A percentile compares a stretch with the other conserved stretches of the same genome.
These are phyloP conservation scores for Xylaria hypoxylon DNA, from an alignment of 2,329 filamentous ascomycete genomes.

Conservation along the genomic window DNA sequence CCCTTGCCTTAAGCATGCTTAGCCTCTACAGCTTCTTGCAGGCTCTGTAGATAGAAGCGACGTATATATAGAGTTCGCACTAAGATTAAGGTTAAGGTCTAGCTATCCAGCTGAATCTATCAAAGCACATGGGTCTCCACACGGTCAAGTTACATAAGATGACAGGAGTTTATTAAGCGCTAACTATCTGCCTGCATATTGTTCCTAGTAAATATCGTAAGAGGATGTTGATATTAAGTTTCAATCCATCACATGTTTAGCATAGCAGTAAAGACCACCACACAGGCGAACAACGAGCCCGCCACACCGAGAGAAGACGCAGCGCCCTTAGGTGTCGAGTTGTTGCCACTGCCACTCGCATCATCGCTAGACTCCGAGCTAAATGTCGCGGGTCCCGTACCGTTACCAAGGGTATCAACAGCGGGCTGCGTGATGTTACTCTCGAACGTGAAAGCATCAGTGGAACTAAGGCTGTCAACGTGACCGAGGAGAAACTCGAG, in stretches of 20 bases:
- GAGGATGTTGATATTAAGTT: not conserved
- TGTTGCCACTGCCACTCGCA: not conserved
- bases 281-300: not conserved
- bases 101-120: not conserved
- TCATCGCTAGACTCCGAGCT: not conserved
- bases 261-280: constrained; percentile 3
- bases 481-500: constrained; percentile 81
- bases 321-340: not conserved
- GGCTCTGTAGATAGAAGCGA: too few relatives aligned
- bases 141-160: not conserved
- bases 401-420: constrained; percentile 45
- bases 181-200: constrained; percentile 4
- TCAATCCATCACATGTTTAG: constrained; percentile 23
- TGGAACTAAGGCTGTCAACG: constrained; percentile 58
- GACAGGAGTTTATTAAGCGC: not conserved
- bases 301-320: constrained; percentile 1
- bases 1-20: too few relatives aligned
- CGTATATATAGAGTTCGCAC: too few relatives aligned
- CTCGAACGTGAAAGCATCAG: constrained; percentile 47
- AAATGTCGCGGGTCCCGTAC: constrained; percentile 44
- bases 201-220: not conserved
- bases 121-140: not conserved
- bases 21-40: too few relatives aligned
- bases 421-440: constrained; percentile 45
- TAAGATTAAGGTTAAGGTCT: too few relatives aligned